These are phyloP conservation scores for Anethum foeniculum DNA, from an alignment of 140 eudicot genomes.

Conservation along the genomic window DNA sequence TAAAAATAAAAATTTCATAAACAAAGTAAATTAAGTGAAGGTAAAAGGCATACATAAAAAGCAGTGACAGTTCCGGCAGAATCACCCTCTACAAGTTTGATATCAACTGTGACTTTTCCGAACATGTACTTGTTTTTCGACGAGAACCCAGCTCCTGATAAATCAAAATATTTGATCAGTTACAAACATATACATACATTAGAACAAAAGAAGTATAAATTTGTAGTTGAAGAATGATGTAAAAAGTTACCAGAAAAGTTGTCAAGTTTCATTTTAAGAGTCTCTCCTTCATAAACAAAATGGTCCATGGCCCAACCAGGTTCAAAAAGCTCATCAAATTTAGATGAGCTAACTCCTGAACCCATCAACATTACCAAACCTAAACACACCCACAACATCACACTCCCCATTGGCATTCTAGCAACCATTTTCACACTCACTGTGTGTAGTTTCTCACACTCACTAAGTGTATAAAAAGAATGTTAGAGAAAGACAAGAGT, in stretches of 20 bases:
- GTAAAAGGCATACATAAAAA: slow-evolving; percentile 48
- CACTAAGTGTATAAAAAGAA: not conserved
- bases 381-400: slow-evolving; percentile 6
- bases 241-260: slow-evolving; percentile 51
- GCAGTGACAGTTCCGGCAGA: slow-evolving; percentile 99
- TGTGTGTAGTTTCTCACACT: not conserved
- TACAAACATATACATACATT: not conserved
- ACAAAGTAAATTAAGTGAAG: not conserved
- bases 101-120: slow-evolving; percentile 74
- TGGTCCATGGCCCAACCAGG: slow-evolving; percentile 87
- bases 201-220: not conserved
- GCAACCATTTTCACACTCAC: not conserved
- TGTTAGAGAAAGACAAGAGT: not conserved
- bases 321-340: slow-evolving; percentile 57
- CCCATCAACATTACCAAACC: slow-evolving; percentile 19
- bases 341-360: slow-evolving; percentile 31
- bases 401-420: slow-evolving; percentile 18
- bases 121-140: slow-evolving; percentile 82
- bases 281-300: slow-evolving; percentile 61
- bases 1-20: no score
- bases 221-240: no score
- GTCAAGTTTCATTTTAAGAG: slow-evolving; percentile 78
- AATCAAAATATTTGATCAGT: not conserved
- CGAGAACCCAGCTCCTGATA: slow-evolving; percentile 78
- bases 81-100: slow-evolving; percentile 84